Evolutionary conservation across 2,329 filamentous ascomycete genomes (phyloP).

Genomic region (Cladosporium sp.): DNA sequence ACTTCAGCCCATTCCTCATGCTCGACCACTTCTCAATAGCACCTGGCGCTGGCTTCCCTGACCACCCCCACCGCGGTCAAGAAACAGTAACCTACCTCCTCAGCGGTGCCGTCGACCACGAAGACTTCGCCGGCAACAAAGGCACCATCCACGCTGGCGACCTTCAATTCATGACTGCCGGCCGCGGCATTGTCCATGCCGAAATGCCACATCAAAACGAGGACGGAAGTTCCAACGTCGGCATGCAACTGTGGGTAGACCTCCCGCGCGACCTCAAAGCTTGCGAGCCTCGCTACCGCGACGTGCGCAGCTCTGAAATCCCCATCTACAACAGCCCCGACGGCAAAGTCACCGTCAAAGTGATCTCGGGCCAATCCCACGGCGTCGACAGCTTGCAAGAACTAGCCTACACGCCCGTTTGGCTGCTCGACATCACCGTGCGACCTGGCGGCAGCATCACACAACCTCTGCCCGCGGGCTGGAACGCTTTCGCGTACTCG

Average conservation of each 20-base stretch:
- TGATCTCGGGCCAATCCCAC: conserved; percentile 83
- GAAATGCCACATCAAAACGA: conserved; percentile 85
- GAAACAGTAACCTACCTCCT: conserved; percentile 90
- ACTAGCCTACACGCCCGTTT: conserved; percentile 94
- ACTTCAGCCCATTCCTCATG: conserved; percentile 94
- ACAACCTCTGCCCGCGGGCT: conserved; percentile 74
- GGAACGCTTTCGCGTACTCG: conserved; percentile 89
- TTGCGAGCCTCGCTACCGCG: conserved; percentile 90
- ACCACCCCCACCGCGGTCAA: conserved; percentile 80
- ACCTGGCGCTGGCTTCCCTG: conserved; percentile 83
- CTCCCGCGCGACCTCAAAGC: conserved; percentile 77
- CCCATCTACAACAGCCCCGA: conserved; percentile 70
- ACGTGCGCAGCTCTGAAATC: conserved; percentile 77
- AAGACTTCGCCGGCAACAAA: conserved; percentile 83
- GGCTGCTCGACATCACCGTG: conserved; percentile 83
- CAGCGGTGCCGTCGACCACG: conserved; percentile 82
- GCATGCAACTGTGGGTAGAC: conserved; percentile 95
- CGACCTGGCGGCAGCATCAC: conserved; percentile 74
- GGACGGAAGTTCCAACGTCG: conserved; percentile 73
- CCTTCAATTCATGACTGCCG: conserved; percentile 97
- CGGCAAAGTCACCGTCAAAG: conserved; percentile 76
- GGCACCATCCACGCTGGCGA: conserved; percentile 87
- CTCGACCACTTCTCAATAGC: conserved; percentile 86
- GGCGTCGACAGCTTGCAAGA: conserved; percentile 86
- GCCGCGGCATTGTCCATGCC: conserved; percentile 86